Conservation (phyloP, 1,139 yeast species). For the Wickerhamomyces sp. region DNA sequence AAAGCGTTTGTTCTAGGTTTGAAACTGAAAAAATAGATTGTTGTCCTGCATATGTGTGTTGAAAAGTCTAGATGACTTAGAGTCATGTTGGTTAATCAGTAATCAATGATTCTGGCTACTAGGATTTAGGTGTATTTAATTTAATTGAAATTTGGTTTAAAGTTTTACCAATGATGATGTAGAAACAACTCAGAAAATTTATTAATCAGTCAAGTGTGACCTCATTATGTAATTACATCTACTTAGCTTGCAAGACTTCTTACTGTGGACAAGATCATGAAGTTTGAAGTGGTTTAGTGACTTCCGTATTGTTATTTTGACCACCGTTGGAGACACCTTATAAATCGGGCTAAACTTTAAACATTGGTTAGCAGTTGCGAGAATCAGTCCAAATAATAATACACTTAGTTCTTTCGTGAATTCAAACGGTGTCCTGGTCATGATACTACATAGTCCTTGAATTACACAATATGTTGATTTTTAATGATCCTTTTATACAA, state of each 20-base stretch:
- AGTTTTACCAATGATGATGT: no score
- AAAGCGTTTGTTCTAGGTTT: constrained; percentile 81
- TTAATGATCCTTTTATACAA: constrained; percentile 2
- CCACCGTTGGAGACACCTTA: no score
- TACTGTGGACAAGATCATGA: background rate
- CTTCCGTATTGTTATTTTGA: background rate
- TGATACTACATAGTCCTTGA: background rate
- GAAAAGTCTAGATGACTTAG: background rate
- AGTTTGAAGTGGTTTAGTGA: background rate
- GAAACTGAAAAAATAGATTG: constrained; percentile 26
- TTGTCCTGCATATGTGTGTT: background rate
- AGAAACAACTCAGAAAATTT: no score
- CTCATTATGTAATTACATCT: no score
- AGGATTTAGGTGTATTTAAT: background rate
- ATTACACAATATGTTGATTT: background rate
- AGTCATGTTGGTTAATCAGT: background rate
- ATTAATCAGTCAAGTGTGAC: no score
- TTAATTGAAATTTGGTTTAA: background rate
- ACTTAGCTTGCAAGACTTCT: no score
- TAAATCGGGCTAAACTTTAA: no score
- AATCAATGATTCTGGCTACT: background rate
- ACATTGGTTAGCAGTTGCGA: no score
- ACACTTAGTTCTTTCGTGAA: no score
- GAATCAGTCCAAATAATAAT: no score
- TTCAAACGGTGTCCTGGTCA: no score